Base-by-base conservation (phyloP, 106 monocot species). In the Amphibolis antarctica region DNA sequence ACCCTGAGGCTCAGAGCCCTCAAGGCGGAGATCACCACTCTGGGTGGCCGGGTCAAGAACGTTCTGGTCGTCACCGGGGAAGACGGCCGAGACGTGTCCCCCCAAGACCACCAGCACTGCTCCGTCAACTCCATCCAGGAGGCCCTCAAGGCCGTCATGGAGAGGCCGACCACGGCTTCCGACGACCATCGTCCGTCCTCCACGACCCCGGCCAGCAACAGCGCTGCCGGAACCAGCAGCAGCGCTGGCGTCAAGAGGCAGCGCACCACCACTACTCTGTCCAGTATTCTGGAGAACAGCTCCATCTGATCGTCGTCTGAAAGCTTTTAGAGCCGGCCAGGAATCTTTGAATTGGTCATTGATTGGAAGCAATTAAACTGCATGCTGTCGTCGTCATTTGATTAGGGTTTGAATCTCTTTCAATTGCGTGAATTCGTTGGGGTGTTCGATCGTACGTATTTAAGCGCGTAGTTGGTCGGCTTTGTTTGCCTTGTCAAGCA, bases 1-100 rank as follows among this genome's bases (percentile, higher is more conserved):
- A 53, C 87, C 12, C 66, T 92, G 14, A 29, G 27, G 42, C 73
- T 73, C 20, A 52, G 55, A 12, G 44, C 83, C 76, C 83, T 92
- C 47, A 92, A 92, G 75, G 86, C 92, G 10, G 92, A 92, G 83
- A 92, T 92, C 62, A 84, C 83, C 13, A 84, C 86, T 1, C 75
- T 92, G 58, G 86, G 83, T n/a, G 92, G 92, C 30, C 81, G 92
- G 9, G 83, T 92, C 28, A 83, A 81, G 77, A 92, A 86, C 51
- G 74, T 81, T 10, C 77, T 92, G 12, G 58, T 86, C 42, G 45
- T 86, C 69, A 77, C 81, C 29, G 78, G 74, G 3, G 83, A 81
- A 3, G 74, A 82, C 23, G 59, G 58, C 11, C 10, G 25, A 25
- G 63, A 62, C 46, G 53, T 42, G 43, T 29, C 46, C 0, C 42